Evolutionary conservation across 176 grass and related monocot species (phyloP).

Genomic region (Stipa capillata): DNA sequence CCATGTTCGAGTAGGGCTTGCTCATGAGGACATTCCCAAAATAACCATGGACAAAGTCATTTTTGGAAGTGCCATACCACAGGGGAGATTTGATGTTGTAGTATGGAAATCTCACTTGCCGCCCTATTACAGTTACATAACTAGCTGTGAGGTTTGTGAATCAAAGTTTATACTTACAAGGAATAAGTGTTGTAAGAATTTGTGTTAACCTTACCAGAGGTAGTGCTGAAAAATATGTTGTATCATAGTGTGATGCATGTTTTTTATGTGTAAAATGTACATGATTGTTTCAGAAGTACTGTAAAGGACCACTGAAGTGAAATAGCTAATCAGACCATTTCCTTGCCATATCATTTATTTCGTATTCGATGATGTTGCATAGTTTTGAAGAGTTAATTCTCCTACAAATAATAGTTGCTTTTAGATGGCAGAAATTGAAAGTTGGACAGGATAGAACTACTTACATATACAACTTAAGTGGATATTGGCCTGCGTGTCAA

Average conservation of each 20-base stretch:
- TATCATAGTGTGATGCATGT: background rate
- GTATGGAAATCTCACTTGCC: slow-evolving; percentile 11
- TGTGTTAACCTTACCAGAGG: background rate
- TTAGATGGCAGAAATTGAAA: background rate
- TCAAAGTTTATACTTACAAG: background rate
- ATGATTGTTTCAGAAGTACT: background rate
- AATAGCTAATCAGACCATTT: no score
- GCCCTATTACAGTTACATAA: background rate
- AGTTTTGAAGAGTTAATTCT: background rate
- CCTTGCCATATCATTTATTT: background rate
- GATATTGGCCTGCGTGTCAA: no score
- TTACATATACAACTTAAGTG: background rate
- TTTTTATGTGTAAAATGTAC: background rate
- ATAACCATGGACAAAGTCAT: background rate
- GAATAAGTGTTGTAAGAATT: background rate
- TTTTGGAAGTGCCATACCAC: background rate
- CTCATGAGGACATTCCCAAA: background rate
- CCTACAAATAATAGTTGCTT: background rate
- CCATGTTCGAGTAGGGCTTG: background rate
- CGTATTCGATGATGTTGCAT: background rate
- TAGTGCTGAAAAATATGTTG: background rate
- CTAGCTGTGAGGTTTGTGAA: background rate
- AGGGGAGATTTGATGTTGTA: background rate
- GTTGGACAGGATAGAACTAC: background rate
- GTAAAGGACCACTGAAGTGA: background rate